A percentile compares a stretch with the other conserved stretches of the same genome.
Evolutionary conservation across 2,329 filamentous ascomycete species (phyloP).

Genomic region (Hansfordia pulvinata): DNA sequence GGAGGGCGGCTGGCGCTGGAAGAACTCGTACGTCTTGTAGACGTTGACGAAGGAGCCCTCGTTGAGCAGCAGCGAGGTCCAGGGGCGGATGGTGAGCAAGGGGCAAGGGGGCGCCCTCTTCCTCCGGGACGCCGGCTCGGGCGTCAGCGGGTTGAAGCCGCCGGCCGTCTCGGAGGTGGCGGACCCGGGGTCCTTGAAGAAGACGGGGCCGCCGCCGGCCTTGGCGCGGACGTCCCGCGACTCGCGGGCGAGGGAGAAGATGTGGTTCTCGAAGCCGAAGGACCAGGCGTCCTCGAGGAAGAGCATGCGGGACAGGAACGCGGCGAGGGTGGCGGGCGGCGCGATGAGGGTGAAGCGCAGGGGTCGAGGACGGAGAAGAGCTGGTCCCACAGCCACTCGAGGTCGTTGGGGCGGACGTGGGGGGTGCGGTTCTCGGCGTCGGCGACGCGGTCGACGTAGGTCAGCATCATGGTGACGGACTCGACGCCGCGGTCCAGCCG

Average conservation of each 20-base stretch:
- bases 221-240: constrained; percentile 3
- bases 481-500: constrained; percentile 24
- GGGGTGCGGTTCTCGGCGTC: constrained; percentile 15
- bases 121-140: not conserved
- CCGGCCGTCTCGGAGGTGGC: not conserved
- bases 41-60: constrained; percentile 62
- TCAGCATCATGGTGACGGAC: constrained; percentile 26
- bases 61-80: constrained; percentile 55
- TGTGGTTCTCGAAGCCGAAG: constrained; percentile 49
- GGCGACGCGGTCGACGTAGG: constrained; percentile 15
- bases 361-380: constrained; percentile 41
- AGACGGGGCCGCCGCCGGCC: not conserved
- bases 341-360: constrained; percentile 42
- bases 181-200: not conserved
- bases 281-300: constrained; percentile 46
- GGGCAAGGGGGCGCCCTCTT: constrained; percentile 13
- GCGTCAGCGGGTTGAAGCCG: not conserved
- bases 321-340: constrained; percentile 47
- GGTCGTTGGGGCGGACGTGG: constrained; percentile 15
- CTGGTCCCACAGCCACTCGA: constrained; percentile 38
- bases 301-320: constrained; percentile 42
- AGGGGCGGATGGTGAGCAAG: constrained; percentile 46
- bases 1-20: constrained; percentile 48
- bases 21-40: constrained; percentile 61
- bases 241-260: constrained; percentile 32